Base-by-base conservation (phyloP, 306 rosid species). In the Vachellia pachyceras region DNA sequence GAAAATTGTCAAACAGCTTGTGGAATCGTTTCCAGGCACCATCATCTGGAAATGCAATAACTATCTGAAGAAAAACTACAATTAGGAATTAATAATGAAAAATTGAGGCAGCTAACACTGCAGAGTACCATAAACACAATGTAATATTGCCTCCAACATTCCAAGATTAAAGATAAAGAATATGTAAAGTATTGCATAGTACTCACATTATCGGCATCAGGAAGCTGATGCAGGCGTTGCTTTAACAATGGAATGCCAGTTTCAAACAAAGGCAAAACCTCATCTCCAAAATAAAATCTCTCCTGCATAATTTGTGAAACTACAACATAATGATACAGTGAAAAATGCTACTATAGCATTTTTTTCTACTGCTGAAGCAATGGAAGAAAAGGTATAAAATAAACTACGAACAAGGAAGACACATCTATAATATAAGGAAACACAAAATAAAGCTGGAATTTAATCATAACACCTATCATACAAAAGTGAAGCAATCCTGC, bases 1-100 rank as follows among this genome's bases (percentile, higher is more conserved):
- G 84, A 82, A 82, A 95, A 33, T 85, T 86, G 74, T 93, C 97
- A 75, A 95, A 90, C 81, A 37, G 93, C 90, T 95, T 95, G 93
- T 95, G 98, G 84, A 90, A 95, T 80, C 99, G 88, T 88, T 95
- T 95, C 98, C 97, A 95, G 76, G 99, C 99, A 80, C 99, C 99
- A 83, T 95, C 98, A 66, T 95, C 98, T 0, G 98, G 99, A 86
- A 95, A 93, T 81, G 99, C 99, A 84, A 93, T 87, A 75, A 95
- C 98, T 86, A 91, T 87, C 99, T 95, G 90, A 72, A 85, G 74
- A 69, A 44, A 52, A 17, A 80, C 57, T 25, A 67, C 17, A 50
- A 72, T 77, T 23, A 69, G 70, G 50, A 81, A 55, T 78, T 52
- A 71, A 33, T 40, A 11, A 71, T 18, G 63, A 41, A 81, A 72